Evolutionary conservation across 2,329 filamentous ascomycete genomes (phyloP).

Genomic region (Claviceps spartinae): DNA sequence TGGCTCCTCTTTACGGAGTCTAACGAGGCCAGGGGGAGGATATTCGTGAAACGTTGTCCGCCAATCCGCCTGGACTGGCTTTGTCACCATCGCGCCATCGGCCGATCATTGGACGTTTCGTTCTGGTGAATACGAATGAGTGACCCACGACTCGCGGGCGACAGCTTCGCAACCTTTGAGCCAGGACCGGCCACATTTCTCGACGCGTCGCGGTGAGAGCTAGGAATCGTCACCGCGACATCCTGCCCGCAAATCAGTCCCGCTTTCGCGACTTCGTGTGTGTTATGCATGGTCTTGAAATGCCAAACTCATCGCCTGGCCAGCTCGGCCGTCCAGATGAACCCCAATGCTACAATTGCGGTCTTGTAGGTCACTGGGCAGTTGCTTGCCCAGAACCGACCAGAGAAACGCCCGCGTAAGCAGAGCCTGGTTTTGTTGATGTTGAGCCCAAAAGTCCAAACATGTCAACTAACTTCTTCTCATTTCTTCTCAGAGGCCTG

Average conservation of each 20-base stretch:
- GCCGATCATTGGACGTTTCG: neutral
- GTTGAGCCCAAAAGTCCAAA: neutral
- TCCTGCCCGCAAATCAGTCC: neutral
- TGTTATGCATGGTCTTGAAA: constrained; percentile 8
- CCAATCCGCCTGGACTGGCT: neutral
- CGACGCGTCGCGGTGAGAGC: neutral
- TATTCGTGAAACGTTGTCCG: constrained; percentile 6
- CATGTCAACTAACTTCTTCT: constrained; percentile 7
- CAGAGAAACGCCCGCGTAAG: constrained; percentile 36
- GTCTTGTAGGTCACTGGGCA: constrained; percentile 35
- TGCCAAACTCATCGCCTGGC: constrained; percentile 17
- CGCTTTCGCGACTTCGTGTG: neutral
- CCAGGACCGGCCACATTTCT: neutral
- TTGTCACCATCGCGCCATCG: neutral
- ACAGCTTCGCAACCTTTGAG: neutral
- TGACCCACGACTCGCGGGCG: neutral
- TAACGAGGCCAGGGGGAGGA: constrained; percentile 14
- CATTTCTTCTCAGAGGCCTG: constrained; percentile 17
- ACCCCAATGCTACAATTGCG: constrained; percentile 41
- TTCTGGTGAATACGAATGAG: neutral
- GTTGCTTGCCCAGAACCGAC: constrained; percentile 39
- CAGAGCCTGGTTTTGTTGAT: constrained; percentile 7
- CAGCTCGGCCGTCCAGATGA: constrained; percentile 20
- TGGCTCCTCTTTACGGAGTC: constrained; percentile 7
- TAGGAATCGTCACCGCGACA: neutral